phyloP scores from a whole-genome alignment of 2,329 filamentous ascomycete genomes.

The Periconia sp. region DNA sequence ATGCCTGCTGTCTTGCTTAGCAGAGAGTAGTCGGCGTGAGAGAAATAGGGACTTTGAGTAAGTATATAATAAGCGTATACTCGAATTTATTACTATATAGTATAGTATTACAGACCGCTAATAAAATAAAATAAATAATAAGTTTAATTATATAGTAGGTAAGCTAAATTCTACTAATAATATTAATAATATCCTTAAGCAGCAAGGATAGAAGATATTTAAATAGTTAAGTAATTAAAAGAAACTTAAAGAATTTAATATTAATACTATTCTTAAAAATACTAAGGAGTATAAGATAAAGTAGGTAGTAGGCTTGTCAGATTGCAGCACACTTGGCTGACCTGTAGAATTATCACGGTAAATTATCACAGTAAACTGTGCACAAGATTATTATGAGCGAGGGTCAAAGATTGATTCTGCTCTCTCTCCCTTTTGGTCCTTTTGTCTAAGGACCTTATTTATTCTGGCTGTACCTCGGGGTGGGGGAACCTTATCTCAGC shows the following conservation, averaged over 20 bases:
- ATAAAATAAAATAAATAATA: conserved; percentile 73
- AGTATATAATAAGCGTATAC: conserved; percentile 93
- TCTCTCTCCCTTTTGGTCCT: no score
- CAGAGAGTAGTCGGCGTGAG: no score
- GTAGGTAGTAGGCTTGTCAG: conserved; percentile 90
- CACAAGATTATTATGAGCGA: no score
- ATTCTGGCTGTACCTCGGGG: no score
- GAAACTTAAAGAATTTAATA: conserved; percentile 95
- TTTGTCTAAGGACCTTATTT: no score
- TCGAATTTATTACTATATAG: conserved; percentile 97
- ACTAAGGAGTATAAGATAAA: conserved; percentile 97
- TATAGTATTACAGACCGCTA: conserved; percentile 95
- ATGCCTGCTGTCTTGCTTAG: no score
- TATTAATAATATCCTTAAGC: conserved; percentile 95
- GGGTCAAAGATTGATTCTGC: no score
- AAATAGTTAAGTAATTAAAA: conserved; percentile 96
- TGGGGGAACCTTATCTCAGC: no score
- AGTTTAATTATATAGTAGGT: conserved; percentile 71
- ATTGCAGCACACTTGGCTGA: no score
- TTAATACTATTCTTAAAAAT: conserved; percentile 94
- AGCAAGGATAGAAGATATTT: conserved; percentile 98
- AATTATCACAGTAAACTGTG: no score
- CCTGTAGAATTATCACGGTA: no score
- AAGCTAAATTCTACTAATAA: conserved; percentile 92
- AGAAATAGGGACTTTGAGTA: no score